These are phyloP conservation scores for Ciborinia camelliae DNA, from an alignment of 2,329 filamentous ascomycete species.

Conservation along the genomic window DNA sequence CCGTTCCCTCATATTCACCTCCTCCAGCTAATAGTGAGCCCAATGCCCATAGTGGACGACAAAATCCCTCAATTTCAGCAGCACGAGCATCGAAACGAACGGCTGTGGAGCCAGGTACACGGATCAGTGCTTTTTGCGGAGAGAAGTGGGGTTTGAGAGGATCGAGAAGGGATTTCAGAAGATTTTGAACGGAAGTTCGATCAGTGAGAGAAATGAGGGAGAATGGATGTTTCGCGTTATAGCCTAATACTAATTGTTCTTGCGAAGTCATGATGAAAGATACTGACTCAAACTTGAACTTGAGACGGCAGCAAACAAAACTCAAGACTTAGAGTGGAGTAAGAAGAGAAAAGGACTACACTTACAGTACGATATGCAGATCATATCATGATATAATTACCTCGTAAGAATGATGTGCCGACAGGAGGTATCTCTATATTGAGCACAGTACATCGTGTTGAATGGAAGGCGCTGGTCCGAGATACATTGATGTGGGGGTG, in stretches of 20 bases:
- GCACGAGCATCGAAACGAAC: conserved; percentile 75
- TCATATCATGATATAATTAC: not conserved
- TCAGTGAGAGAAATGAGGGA: conserved; percentile 49
- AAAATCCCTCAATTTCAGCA: conserved; percentile 62
- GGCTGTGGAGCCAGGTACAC: conserved; percentile 65
- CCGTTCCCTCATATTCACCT: conserved; percentile 59
- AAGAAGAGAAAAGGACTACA: not conserved
- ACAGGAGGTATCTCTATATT: not conserved
- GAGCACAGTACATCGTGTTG: not conserved
- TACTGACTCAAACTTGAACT: not conserved
- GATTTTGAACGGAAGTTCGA: conserved; percentile 56
- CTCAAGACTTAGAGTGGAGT: not conserved
- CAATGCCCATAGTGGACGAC: conserved; percentile 69
- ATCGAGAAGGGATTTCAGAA: conserved; percentile 62
- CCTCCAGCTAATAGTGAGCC: conserved; percentile 67
- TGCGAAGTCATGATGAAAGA: conserved; percentile 9
- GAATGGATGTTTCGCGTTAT: conserved; percentile 54
- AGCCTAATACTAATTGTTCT: conserved; percentile 44
- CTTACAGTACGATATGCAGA: not conserved
- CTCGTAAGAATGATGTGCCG: conserved; percentile 5
- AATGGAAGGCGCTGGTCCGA: not conserved
- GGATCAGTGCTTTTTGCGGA: conserved; percentile 60
- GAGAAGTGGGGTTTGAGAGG: conserved; percentile 72
- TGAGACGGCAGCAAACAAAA: not conserved
- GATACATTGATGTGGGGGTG: not conserved